These are phyloP conservation scores for Aspergillus unguis DNA, from an alignment of 2,329 filamentous ascomycete species.

Conservation along the genomic window DNA sequence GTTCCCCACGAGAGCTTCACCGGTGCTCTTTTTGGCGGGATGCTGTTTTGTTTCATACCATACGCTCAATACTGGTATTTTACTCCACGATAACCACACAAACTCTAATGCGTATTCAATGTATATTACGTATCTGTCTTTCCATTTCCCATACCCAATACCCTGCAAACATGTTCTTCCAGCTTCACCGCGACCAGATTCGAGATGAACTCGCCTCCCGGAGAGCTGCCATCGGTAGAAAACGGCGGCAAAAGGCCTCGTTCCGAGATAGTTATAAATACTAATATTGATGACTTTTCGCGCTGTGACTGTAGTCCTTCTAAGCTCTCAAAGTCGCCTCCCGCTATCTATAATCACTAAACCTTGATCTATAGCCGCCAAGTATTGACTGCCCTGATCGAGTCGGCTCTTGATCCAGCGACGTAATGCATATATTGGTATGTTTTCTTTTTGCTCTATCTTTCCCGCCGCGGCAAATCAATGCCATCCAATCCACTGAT, in stretches of 20 bases:
- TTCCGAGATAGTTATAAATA: slow-evolving; percentile 11
- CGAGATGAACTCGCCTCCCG: slow-evolving; percentile 21
- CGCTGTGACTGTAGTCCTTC: neutral
- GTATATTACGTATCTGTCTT: neutral
- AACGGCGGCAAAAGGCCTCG: slow-evolving; percentile 6
- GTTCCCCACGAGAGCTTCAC: slow-evolving; percentile 27
- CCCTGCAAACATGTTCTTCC: slow-evolving; percentile 12
- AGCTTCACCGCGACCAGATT: slow-evolving; percentile 31
- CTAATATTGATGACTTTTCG: slow-evolving; percentile 1
- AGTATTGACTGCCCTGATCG: slow-evolving; percentile 5
- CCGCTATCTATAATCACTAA: neutral
- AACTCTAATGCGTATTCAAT: neutral
- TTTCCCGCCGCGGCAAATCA: slow-evolving; percentile 9
- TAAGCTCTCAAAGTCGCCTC: neutral
- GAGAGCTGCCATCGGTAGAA: slow-evolving; percentile 18
- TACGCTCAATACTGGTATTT: slow-evolving; percentile 2
- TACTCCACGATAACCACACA: neutral
- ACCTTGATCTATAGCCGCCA: slow-evolving; percentile 6
- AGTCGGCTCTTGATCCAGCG: neutral
- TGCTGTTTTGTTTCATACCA: slow-evolving; percentile 9
- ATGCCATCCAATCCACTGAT: neutral
- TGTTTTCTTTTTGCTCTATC: slow-evolving; percentile 20
- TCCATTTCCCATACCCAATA: neutral
- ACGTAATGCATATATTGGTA: slow-evolving; percentile 48
- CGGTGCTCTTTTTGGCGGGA: slow-evolving; percentile 32